phyloP scores from a whole-genome alignment of 257 asterid species.

The Solanum peruvianum region DNA sequence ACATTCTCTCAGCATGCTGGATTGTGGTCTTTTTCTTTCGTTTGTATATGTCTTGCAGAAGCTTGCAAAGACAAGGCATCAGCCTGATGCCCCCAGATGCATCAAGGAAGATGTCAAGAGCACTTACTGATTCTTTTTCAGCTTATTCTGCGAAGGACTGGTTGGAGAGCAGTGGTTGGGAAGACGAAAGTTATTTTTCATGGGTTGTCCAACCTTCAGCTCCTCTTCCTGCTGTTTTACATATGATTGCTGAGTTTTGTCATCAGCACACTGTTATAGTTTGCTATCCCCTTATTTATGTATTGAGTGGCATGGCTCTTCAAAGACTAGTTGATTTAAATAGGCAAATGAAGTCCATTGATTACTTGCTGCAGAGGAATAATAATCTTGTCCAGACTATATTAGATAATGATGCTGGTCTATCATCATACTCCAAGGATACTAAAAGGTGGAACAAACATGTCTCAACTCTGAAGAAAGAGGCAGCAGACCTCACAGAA shows the following conservation, averaged over 20 bases:
- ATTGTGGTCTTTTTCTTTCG: constrained; percentile 48
- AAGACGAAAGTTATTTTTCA: constrained; percentile 47
- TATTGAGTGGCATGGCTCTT: constrained; percentile 58
- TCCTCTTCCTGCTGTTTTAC: constrained; percentile 44
- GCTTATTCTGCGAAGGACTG: constrained; percentile 67
- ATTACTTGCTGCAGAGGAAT: constrained; percentile 54
- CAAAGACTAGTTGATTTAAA: constrained; percentile 77
- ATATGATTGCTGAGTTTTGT: constrained; percentile 36
- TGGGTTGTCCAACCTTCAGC: constrained; percentile 56
- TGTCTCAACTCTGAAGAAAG: constrained; percentile 38
- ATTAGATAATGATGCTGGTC: constrained; percentile 29
- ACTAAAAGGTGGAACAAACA: constrained; percentile 38
- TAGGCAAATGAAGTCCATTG: constrained; percentile 47
- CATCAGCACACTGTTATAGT: constrained; percentile 31
- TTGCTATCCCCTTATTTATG: constrained; percentile 59
- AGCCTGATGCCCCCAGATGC: constrained; percentile 55
- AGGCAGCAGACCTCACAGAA: constrained; percentile 54
- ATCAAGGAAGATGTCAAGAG: constrained; percentile 51
- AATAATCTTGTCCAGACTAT: constrained; percentile 16
- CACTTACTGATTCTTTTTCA: constrained; percentile 42
- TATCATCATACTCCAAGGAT: constrained; percentile 30
- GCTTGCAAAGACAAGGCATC: constrained; percentile 57
- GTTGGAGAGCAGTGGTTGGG: constrained; percentile 40
- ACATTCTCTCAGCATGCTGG: constrained; percentile 37
- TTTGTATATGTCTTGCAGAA: constrained; percentile 50